phyloP scores from a whole-genome alignment of 176 grass and related monocot species.

The Eleusine coracana region DNA sequence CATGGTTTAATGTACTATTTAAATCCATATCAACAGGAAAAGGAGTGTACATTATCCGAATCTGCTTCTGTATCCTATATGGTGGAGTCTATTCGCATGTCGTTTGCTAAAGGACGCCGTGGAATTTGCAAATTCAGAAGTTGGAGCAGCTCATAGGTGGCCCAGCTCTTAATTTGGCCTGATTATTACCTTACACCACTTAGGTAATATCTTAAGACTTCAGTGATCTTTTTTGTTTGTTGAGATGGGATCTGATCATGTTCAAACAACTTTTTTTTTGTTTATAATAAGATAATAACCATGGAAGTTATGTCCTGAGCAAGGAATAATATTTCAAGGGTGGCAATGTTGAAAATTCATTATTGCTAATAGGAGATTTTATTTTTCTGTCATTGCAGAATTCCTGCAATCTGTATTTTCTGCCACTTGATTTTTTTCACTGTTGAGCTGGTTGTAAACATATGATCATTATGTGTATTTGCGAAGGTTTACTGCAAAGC shows the following conservation, averaged over 20 bases:
- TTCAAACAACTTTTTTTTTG: neutral
- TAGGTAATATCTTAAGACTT: slow-evolving; percentile 1
- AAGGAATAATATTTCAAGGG: neutral
- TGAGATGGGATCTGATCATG: neutral
- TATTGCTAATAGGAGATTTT: neutral
- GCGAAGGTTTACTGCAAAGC: neutral
- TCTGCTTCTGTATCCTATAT: slow-evolving; percentile 57
- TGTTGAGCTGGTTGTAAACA: neutral
- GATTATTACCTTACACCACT: neutral
- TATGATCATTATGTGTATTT: neutral
- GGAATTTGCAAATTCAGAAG: slow-evolving; percentile 93
- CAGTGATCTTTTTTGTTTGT: neutral
- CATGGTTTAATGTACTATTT: neutral
- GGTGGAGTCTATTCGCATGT: slow-evolving; percentile 80
- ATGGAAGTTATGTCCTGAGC: neutral
- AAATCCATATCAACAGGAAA: slow-evolving; percentile 47
- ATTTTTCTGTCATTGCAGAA: neutral
- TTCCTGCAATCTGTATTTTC: neutral
- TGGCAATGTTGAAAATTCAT: neutral
- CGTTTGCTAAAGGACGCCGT: slow-evolving; percentile 68
- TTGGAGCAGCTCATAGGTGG: slow-evolving; percentile 48
- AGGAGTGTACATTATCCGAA: slow-evolving; percentile 45
- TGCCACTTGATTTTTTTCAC: neutral
- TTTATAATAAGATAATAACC: slow-evolving; percentile 12
- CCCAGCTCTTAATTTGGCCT: slow-evolving; percentile 15